Base-by-base conservation (phyloP, 2,329 filamentous ascomycete species). In the Neospermospora avenae region DNA sequence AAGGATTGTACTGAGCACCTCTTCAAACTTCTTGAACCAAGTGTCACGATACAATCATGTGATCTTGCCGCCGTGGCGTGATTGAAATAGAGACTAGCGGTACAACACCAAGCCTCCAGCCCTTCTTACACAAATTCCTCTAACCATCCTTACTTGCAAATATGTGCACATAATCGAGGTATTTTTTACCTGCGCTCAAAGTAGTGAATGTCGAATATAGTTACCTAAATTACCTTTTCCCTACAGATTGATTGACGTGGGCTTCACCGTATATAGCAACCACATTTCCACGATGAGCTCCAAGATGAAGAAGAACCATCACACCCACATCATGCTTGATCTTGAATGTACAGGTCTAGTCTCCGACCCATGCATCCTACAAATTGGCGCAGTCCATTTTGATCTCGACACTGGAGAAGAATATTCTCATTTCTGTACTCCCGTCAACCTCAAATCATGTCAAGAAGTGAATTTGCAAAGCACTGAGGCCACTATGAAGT, bases 301-400 rank as follows among this genome's bases (percentile, higher is more conserved):
- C 42, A 64, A 60, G 5, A 64, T 60, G 63, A 16, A 18, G 35
- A 31, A 45, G 13, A 46, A 64, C 24, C 31, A 59, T 20, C 55
- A 66, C 31, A 61, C 65, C 28, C 65, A 67, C 42, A 67, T 67
- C 22, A 67, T 67, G 65, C 58, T 67, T 18, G 65, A 67, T 45
- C 46, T 67, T 13, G 65, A 67, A 44, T 61, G 59, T 31, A 55
- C 58, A 10, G 41, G 34, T 13, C 49, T 57, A 8, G 16, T 41
- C 20, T n/a, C 35, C 14, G 65, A 67, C 46, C 65, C 65, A 16
- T 58, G 59, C 0, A 55, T 67, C 2, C 34, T 67, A 22, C 60
- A 65, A 25, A 35, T 67, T 3, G 63, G 57, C 22, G 65, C 65
- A 3, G 57, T 67, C 5, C 44, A 64, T 46, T 67, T 67, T 25